Evolutionary conservation across 345 rosid genomes (phyloP).

Genomic region (Gossypioides kirkii): DNA sequence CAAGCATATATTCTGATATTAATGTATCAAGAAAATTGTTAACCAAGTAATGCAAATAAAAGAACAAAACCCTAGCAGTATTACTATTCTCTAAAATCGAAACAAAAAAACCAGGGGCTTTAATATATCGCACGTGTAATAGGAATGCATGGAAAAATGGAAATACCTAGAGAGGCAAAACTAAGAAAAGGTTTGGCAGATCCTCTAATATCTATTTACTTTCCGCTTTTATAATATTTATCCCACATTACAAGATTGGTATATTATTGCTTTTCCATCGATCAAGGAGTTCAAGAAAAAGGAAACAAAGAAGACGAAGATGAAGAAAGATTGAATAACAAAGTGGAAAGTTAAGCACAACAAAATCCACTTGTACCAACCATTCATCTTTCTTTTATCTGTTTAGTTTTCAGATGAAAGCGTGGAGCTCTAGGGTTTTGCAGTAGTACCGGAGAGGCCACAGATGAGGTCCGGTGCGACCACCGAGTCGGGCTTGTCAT

Average conservation of each 20-base stretch:
- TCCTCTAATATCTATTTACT: background rate
- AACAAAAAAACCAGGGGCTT: background rate
- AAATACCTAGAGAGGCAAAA: background rate
- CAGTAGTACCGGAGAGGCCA: conserved; percentile 24
- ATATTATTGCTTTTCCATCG: background rate
- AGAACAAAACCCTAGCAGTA: background rate
- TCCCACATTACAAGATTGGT: conserved; percentile 8
- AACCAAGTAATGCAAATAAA: background rate
- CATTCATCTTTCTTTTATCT: background rate
- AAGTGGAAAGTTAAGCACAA: background rate
- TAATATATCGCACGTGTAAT: background rate
- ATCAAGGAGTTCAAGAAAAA: conserved; percentile 1
- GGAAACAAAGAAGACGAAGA: background rate
- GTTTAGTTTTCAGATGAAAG: conserved; percentile 1
- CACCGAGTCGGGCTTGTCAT: conserved; percentile 32
- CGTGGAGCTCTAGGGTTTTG: conserved; percentile 22
- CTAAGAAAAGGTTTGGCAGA: background rate
- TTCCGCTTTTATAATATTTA: background rate
- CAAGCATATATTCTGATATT: conserved; percentile 6
- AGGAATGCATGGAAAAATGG: background rate
- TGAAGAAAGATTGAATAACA: background rate
- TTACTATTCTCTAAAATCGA: background rate
- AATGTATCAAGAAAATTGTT: background rate
- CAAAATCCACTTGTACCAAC: conserved; percentile 9
- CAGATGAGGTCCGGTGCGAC: conserved; percentile 26